Conservation (phyloP, 805 yeast species). For the Sugiyamaella chiloensis region DNA sequence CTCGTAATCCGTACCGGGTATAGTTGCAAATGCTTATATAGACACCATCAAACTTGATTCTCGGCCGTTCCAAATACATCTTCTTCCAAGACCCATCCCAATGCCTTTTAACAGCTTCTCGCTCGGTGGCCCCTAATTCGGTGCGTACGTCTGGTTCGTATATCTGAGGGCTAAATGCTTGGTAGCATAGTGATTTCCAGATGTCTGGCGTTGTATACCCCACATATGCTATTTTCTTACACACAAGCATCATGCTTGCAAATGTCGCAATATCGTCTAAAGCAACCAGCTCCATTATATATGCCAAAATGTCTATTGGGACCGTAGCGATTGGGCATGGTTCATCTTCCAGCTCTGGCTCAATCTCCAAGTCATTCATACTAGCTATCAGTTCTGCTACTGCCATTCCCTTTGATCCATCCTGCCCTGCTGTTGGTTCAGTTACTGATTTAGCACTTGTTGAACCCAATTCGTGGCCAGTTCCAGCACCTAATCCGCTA, state of each 20-base stretch:
- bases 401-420: neutral
- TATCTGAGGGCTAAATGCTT: conserved; percentile 24
- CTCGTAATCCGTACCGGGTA: conserved; percentile 78
- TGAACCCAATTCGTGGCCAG: conserved; percentile 3
- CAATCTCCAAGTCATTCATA: neutral
- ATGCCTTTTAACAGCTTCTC: conserved; percentile 11
- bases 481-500: neutral
- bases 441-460: conserved; percentile 1
- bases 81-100: conserved; percentile 36
- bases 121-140: conserved; percentile 14
- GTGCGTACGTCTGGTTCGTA: conserved; percentile 22
- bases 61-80: conserved; percentile 67
- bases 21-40: conserved; percentile 84
- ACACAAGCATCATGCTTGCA: conserved; percentile 25
- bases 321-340: conserved; percentile 20
- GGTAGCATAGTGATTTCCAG: conserved; percentile 28
- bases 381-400: neutral
- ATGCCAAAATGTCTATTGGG: conserved; percentile 30
- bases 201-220: conserved; percentile 24
- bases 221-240: conserved; percentile 26
- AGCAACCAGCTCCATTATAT: conserved; percentile 29
- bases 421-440: neutral
- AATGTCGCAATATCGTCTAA: conserved; percentile 26
- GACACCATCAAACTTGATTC: conserved; percentile 74
- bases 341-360: conserved; percentile 11